Conservation (phyloP, 331 rosid genomes). For the Acacia pycnantha region DNA sequence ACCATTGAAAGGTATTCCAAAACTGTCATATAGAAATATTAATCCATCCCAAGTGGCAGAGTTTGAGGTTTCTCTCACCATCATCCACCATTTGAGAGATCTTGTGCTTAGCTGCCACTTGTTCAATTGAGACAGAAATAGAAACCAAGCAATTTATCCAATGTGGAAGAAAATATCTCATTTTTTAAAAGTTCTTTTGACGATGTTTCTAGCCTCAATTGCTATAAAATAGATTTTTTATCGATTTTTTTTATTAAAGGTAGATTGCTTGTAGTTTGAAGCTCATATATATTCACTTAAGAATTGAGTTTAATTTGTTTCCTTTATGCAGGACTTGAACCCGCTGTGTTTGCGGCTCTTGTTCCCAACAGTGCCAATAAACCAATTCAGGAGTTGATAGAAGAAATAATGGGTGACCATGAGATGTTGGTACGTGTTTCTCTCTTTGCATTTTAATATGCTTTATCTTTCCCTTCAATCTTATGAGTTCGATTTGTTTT, state of each 20-base stretch:
- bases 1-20: not conserved
- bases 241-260: not conserved
- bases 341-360: constrained; percentile 87
- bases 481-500: not conserved
- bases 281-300: not conserved
- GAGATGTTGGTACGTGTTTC: constrained; percentile 65
- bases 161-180: not conserved
- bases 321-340: constrained; percentile 65
- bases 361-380: constrained; percentile 90
- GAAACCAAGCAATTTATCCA: not conserved
- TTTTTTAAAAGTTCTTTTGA: not conserved
- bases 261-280: not conserved
- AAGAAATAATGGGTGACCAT: constrained; percentile 84
- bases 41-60: not conserved
- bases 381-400: constrained; percentile 70
- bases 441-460: not conserved
- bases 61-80: not conserved
- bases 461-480: constrained; percentile 1
- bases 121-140: not conserved
- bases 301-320: not conserved
- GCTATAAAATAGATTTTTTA: not conserved
- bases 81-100: not conserved
- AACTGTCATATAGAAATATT: not conserved
- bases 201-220: not conserved
- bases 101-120: not conserved